Conservation (phyloP, 495 filamentous ascomycete genomes). For the Talaromyces wortmannii region DNA sequence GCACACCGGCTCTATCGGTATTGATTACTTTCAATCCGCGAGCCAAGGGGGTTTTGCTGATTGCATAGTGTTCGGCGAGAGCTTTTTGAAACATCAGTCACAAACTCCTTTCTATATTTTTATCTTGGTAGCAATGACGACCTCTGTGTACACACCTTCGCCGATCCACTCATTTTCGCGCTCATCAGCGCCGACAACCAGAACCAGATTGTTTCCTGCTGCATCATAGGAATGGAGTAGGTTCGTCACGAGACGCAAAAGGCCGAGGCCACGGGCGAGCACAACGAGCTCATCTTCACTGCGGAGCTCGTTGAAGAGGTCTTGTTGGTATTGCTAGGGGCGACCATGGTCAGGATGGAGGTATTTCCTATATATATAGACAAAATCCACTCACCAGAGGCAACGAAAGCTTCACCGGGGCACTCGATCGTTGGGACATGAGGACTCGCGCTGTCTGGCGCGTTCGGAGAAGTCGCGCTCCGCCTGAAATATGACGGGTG, state of each 20-base stretch:
- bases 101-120: not conserved
- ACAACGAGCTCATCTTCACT: slow-evolving; percentile 90
- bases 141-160: slow-evolving; percentile 43
- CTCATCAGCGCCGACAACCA: slow-evolving; percentile 87
- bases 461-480: not conserved
- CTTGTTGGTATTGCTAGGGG: slow-evolving; percentile 71
- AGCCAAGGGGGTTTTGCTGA: slow-evolving; percentile 69
- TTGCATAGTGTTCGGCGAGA: slow-evolving; percentile 86
- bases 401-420: slow-evolving; percentile 85
- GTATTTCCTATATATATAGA: not conserved
- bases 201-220: slow-evolving; percentile 83
- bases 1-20: slow-evolving; percentile 85
- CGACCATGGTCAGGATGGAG: slow-evolving; percentile 7
- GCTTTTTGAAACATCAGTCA: slow-evolving; percentile 35
- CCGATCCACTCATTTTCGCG: slow-evolving; percentile 93
- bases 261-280: slow-evolving; percentile 83
- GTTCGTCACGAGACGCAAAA: slow-evolving; percentile 85
- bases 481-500: not conserved
- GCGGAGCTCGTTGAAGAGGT: slow-evolving; percentile 85
- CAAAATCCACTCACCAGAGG: slow-evolving; percentile 58
- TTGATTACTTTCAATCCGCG: slow-evolving; percentile 87
- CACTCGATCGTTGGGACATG: slow-evolving; percentile 44
- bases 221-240: slow-evolving; percentile 95
- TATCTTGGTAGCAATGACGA: not conserved
- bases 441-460: not conserved